phyloP scores from a whole-genome alignment of 345 rosid species.

The Stellera chamaejasme region DNA sequence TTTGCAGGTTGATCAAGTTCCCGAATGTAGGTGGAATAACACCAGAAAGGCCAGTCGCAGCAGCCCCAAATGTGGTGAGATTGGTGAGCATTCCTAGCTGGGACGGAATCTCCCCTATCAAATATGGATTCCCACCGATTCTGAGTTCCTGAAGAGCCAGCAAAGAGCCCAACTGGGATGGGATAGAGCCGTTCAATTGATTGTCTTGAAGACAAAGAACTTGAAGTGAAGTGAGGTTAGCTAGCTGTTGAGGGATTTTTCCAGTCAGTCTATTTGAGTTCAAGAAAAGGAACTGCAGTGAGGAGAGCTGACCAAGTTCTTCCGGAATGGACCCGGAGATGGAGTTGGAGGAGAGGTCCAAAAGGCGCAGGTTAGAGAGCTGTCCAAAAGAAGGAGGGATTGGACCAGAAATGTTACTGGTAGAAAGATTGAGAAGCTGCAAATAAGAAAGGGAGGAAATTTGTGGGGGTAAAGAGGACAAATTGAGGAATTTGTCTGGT shows the following conservation, averaged over 20 bases:
- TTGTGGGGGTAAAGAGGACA: slow-evolving; percentile 59
- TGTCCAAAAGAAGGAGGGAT: slow-evolving; percentile 77
- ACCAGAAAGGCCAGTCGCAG: slow-evolving; percentile 90
- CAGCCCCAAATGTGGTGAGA: slow-evolving; percentile 83
- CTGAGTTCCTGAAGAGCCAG: slow-evolving; percentile 73
- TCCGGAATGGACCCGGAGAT: slow-evolving; percentile 64
- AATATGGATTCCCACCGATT: slow-evolving; percentile 78
- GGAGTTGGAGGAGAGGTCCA: slow-evolving; percentile 93
- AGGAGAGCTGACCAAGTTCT: slow-evolving; percentile 63
- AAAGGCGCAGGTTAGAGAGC: slow-evolving; percentile 56
- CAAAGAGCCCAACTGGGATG: slow-evolving; percentile 69
- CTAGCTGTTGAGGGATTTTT: slow-evolving; percentile 54
- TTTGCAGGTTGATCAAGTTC: slow-evolving; percentile 74
- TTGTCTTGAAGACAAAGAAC: slow-evolving; percentile 87
- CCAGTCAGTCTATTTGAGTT: slow-evolving; percentile 73
- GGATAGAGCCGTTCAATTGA: slow-evolving; percentile 72
- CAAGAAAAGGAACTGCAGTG: slow-evolving; percentile 79
- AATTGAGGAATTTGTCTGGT: slow-evolving; percentile 75
- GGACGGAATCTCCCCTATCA: slow-evolving; percentile 71
- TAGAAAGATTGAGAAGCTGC: slow-evolving; percentile 87
- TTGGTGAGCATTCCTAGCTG: slow-evolving; percentile 67
- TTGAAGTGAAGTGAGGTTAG: slow-evolving; percentile 59
- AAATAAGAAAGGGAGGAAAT: slow-evolving; percentile 76
- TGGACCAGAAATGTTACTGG: slow-evolving; percentile 75
- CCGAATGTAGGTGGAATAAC: slow-evolving; percentile 76